Evolutionary conservation across 768 basidiomycete species (phyloP), one percentile per base, ranked within the genome.

Genomic region (Hygrocybe punicea): DNA sequence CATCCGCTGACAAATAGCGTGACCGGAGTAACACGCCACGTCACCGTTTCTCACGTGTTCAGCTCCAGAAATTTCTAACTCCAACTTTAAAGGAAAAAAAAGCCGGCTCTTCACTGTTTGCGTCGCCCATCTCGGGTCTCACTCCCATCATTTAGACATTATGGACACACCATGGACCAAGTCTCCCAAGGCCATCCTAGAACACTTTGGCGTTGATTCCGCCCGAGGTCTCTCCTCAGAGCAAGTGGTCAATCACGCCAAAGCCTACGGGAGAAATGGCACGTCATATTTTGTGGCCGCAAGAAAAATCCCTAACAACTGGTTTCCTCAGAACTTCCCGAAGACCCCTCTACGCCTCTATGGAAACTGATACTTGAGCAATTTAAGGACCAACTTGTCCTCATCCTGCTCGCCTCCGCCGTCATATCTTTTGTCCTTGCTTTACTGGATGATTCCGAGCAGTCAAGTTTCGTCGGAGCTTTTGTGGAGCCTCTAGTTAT

Each of bases 331-430:
- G 96, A 91, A 67, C 80, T 99, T 6, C 95, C 96, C 10, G 93
- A 97, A 67, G 92, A 95, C 9, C 87, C 91, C 0, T 76, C 91
- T 3, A 97, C 96, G 4, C 91, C 95, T 3, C 68, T 98, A 33
- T 94, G 93, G 92, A 82, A 92, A 67, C 85, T 98, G 58, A 88
- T 99, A 58, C 81, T 99, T n/a, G 94, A 97, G 63, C 96, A 99
- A 74, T 99, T 99, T 81, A 89, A 98, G 78, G 96, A 99, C 75
- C 93, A 97, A 72, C 84, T 99, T 25, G 96, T 99, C 40, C 86
- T 99, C 60, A 98, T 99, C 67, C 83, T 99, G 34, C 87, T 99
- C 46, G 94, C 82, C 2, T 97, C 94, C 1, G 96, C 96, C 11
- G 86, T 91, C 45, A 81, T 98, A 62, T 98, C 96, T 9, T 95